Conservation (phyloP, 1,139 yeast genomes). For the Geotrichum aggregatum region DNA sequence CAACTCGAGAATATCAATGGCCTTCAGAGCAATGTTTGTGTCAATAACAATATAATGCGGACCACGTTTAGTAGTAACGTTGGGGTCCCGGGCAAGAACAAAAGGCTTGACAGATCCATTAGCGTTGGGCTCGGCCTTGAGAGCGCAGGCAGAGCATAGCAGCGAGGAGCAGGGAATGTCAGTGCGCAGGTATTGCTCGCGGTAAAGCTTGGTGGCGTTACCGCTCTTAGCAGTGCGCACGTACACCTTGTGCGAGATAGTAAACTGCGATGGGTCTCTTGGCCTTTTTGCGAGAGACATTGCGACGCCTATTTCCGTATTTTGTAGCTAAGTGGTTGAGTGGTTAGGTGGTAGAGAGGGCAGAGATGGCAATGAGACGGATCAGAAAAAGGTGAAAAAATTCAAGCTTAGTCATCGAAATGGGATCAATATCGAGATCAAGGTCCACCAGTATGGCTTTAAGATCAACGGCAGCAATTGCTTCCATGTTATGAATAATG, state of each 20-base stretch:
- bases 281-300: constrained; percentile 26
- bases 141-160: constrained; percentile 58
- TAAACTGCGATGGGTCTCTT: constrained; percentile 19
- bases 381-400: not conserved
- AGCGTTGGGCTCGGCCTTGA: constrained; percentile 40
- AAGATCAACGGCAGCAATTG: no score
- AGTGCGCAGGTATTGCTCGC: constrained; percentile 87
- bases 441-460: no score
- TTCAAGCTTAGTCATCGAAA: not conserved
- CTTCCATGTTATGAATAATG: not conserved
- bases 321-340: not conserved
- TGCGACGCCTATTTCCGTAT: no score
- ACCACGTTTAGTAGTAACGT: constrained; percentile 53
- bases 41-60: constrained; percentile 80
- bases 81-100: constrained; percentile 46
- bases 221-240: constrained; percentile 82
- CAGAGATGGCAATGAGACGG: no score
- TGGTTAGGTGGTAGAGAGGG: not conserved
- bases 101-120: constrained; percentile 44
- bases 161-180: constrained; percentile 89
- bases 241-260: constrained; percentile 72
- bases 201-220: constrained; percentile 81
- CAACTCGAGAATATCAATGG: constrained; percentile 84
- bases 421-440: not conserved
- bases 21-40: constrained; percentile 82